Evolutionary conservation across 2,329 filamentous ascomycete genomes (phyloP).

Genomic region (Aspergillus uvarum): DNA sequence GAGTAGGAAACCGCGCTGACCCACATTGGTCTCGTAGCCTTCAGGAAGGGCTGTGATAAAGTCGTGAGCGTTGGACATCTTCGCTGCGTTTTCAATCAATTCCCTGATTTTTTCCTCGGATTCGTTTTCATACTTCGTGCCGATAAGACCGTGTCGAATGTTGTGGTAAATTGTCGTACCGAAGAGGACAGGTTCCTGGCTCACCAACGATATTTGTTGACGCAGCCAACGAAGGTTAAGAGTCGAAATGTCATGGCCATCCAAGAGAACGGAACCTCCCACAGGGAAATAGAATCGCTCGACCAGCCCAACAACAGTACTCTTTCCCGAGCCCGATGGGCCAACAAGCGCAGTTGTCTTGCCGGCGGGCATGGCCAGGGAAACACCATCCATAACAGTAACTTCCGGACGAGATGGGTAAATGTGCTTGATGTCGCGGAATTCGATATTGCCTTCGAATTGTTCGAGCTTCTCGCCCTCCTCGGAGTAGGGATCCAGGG

Average conservation of each 20-base stretch:
- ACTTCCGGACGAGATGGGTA: constrained; percentile 93
- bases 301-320: constrained; percentile 87
- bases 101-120: constrained; percentile 66
- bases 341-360: constrained; percentile 93
- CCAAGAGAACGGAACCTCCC: constrained; percentile 72
- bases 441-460: constrained; percentile 74
- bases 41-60: constrained; percentile 82
- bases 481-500: constrained; percentile 72
- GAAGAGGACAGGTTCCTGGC: constrained; percentile 90
- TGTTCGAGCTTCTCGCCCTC: constrained; percentile 70
- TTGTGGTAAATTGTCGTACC: constrained; percentile 86
- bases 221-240: constrained; percentile 89
- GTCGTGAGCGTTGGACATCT: constrained; percentile 90
- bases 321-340: constrained; percentile 91
- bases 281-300: constrained; percentile 95
- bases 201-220: constrained; percentile 87
- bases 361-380: constrained; percentile 75
- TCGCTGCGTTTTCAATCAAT: constrained; percentile 76
- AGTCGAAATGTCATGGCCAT: constrained; percentile 76
- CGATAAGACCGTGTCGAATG: constrained; percentile 86
- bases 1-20: constrained; percentile 86
- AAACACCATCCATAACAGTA: constrained; percentile 81
- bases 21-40: constrained; percentile 91
- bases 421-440: constrained; percentile 83
- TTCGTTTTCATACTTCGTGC: constrained; percentile 71